Percentiles rank a stretch among this genome's conserved stretches.
Conservation (phyloP, 768 basidiomycete species). For the Termitomyces titanicus region DNA sequence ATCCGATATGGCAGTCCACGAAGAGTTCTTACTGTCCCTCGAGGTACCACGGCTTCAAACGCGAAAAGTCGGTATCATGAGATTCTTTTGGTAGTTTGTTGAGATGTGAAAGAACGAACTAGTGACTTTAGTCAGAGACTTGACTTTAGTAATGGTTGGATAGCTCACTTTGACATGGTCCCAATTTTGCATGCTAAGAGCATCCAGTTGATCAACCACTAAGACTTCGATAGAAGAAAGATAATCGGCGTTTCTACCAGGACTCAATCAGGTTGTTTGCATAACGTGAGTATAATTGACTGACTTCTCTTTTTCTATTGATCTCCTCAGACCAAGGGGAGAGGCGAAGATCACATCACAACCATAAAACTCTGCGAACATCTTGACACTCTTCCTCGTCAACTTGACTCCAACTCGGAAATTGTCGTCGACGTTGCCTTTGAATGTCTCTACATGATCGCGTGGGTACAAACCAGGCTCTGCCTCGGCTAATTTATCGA, state of each 20-base stretch:
- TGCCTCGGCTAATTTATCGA: slow-evolving; percentile 76
- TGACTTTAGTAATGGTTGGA: background rate
- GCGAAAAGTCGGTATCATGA: slow-evolving; percentile 91
- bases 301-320: slow-evolving; percentile 92
- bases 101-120: slow-evolving; percentile 84
- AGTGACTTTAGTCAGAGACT: background rate
- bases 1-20: background rate
- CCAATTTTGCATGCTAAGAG: slow-evolving; percentile 98
- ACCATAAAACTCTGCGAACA: slow-evolving; percentile 88
- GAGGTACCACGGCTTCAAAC: slow-evolving; percentile 97
- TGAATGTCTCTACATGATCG: slow-evolving; percentile 92
- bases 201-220: slow-evolving; percentile 90
- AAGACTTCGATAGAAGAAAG: slow-evolving; percentile 90
- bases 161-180: slow-evolving; percentile 84
- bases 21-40: slow-evolving; percentile 73
- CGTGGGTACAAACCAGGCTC: slow-evolving; percentile 74
- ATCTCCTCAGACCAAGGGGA: slow-evolving; percentile 86
- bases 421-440: slow-evolving; percentile 95
- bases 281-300: slow-evolving; percentile 18
- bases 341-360: slow-evolving; percentile 93
- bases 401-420: slow-evolving; percentile 92
- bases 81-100: slow-evolving; percentile 93
- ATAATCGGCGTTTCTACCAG: slow-evolving; percentile 75
- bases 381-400: slow-evolving; percentile 86
- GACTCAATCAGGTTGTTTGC: background rate